phyloP scores from a whole-genome alignment of 192 early-diverging fungal species.

The Blastocladiella britannica region DNA sequence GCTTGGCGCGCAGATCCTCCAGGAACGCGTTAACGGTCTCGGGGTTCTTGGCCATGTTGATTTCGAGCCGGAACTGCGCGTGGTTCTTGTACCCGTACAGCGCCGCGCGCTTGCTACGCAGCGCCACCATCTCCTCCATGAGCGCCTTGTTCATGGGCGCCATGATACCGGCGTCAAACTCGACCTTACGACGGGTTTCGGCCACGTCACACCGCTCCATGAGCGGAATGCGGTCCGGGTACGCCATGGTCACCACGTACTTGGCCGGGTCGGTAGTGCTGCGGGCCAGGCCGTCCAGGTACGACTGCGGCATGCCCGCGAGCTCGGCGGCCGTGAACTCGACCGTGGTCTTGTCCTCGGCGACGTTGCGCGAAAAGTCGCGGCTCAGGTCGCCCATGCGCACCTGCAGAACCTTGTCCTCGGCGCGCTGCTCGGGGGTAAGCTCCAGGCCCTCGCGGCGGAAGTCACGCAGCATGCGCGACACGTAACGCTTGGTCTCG shows the following conservation, averaged over 20 bases:
- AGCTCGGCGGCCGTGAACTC: constrained; percentile 34
- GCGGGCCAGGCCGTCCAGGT: constrained; percentile 3
- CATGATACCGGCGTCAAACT: constrained; percentile 26
- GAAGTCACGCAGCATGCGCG: constrained; percentile 42
- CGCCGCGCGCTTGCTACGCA: constrained; percentile 27
- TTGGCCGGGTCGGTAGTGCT: constrained; percentile 1
- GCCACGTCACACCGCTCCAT: constrained; percentile 8
- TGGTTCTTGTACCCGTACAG: constrained; percentile 53
- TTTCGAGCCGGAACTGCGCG: constrained; percentile 47
- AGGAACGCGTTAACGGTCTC: constrained; percentile 44
- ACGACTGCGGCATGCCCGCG: constrained; percentile 38
- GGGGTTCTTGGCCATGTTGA: constrained; percentile 61
- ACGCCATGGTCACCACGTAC: neutral
- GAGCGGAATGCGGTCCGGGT: constrained; percentile 2
- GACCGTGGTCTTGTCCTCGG: constrained; percentile 37
- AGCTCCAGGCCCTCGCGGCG: constrained; percentile 51
- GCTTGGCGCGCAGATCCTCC: constrained; percentile 28
- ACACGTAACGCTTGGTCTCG: constrained; percentile 45
- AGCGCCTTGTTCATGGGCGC: constrained; percentile 36
- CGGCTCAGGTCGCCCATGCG: constrained; percentile 43
- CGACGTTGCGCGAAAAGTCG: constrained; percentile 47
- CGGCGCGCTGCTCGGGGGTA: constrained; percentile 28
- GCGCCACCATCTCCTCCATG: constrained; percentile 29
- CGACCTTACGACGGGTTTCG: constrained; percentile 19
- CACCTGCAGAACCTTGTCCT: constrained; percentile 39